A percentile compares a stretch with the other conserved stretches of the same genome.
Conservation (phyloP, 2,329 filamentous ascomycete species). For the Fonsecaea pedrosoi region DNA sequence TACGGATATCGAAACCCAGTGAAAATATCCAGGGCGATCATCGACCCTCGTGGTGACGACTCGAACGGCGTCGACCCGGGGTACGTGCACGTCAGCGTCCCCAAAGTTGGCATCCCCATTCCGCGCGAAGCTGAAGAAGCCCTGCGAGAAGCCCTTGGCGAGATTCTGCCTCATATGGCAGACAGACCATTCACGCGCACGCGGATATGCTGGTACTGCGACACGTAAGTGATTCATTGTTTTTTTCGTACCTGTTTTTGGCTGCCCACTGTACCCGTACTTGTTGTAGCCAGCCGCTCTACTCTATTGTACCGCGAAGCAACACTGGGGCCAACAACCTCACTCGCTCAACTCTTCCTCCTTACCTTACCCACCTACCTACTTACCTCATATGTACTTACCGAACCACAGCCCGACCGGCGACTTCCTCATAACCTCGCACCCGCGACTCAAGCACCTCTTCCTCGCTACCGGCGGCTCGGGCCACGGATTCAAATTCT, state of each 20-base stretch:
- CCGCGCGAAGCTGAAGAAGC: constrained; percentile 65
- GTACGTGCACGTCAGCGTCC: constrained; percentile 47
- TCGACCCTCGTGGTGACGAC: constrained; percentile 14
- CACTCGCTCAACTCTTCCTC: too few species aligned
- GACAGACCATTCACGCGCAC: constrained; percentile 67
- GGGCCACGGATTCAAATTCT: constrained; percentile 71
- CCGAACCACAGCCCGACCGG: constrained; percentile 56
- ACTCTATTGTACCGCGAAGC: too few species aligned
- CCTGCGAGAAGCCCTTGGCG: constrained; percentile 66
- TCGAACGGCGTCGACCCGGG: constrained; percentile 15
- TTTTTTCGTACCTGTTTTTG: background rate
- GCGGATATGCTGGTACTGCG: constrained; percentile 77
- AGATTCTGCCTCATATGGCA: constrained; percentile 62
- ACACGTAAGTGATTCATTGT: constrained; percentile 56
- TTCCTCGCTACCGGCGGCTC: constrained; percentile 61
- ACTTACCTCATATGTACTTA: too few species aligned
- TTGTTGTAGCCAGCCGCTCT: too few species aligned
- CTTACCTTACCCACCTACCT: too few species aligned
- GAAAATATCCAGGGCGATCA: constrained; percentile 23
- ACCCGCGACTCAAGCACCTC: constrained; percentile 61
- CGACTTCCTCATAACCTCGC: constrained; percentile 74
- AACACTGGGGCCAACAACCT: too few species aligned
- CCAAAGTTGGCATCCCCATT: constrained; percentile 47
- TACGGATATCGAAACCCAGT: constrained; percentile 63
- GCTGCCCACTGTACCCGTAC: too few species aligned